phyloP scores from a whole-genome alignment of 352 stramenopile species.

The Paralagenidium karlingii region DNA sequence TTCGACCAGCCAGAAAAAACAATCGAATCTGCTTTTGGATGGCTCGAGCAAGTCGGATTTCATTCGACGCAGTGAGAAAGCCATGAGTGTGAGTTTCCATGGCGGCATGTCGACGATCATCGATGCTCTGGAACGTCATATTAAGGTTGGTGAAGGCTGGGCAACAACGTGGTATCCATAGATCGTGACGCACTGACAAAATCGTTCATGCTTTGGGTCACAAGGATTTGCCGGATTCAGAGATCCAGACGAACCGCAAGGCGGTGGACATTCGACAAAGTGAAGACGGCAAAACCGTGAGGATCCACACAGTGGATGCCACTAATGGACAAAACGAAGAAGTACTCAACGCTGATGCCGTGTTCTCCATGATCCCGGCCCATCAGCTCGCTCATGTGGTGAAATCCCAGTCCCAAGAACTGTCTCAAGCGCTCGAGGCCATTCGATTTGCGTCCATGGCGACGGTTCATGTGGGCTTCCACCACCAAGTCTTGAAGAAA shows the following conservation, averaged over 20 bases:
- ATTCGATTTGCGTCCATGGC: conserved; percentile 76
- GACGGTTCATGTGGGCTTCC: conserved; percentile 71
- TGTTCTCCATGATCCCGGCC: conserved; percentile 69
- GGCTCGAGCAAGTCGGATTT: conserved; percentile 59
- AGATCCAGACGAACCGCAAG: conserved; percentile 8
- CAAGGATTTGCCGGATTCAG: conserved; percentile 9
- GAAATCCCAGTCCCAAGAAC: conserved; percentile 19
- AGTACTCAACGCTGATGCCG: conserved; percentile 37
- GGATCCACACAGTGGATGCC: conserved; percentile 23
- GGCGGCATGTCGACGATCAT: conserved; percentile 69
- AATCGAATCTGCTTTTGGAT: conserved; percentile 39
- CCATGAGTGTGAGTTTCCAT: conserved; percentile 79
- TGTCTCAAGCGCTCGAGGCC: conserved; percentile 30
- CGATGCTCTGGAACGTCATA: conserved; percentile 20
- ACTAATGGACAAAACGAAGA: conserved; percentile 11
- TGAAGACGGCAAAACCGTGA: conserved; percentile 9
- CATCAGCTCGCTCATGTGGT: conserved; percentile 38
- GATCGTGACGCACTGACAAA: conserved; percentile 4
- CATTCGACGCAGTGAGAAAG: conserved; percentile 44
- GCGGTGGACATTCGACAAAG: neutral
- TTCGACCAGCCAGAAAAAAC: conserved; percentile 14
- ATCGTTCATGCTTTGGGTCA: conserved; percentile 1
- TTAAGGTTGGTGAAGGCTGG: conserved; percentile 14
- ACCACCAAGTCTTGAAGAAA: conserved; percentile 32
- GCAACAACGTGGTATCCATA: neutral